phyloP scores from a whole-genome alignment of 257 asterid species.

The Plantago major region DNA sequence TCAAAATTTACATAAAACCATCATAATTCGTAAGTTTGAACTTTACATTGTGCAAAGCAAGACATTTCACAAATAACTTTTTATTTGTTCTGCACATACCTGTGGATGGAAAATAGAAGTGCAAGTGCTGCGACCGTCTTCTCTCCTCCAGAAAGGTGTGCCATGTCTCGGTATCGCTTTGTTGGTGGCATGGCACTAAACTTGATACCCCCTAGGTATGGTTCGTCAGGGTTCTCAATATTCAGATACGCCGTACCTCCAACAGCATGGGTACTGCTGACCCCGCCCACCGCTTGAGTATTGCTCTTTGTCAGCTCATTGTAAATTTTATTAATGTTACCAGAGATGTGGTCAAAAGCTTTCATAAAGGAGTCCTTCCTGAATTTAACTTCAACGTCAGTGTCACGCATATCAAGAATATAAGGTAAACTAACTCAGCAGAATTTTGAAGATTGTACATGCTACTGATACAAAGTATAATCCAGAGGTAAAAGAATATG shows the following conservation, averaged over 20 bases:
- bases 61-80: neutral
- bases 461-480: neutral
- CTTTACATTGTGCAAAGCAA: too few species aligned
- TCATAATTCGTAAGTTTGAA: too few species aligned
- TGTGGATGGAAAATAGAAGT: conserved; percentile 86
- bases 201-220: conserved; percentile 87
- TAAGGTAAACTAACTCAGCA: neutral
- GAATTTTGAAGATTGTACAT: conserved; percentile 7
- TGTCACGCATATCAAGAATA: conserved; percentile 11
- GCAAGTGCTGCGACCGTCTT: conserved; percentile 99
- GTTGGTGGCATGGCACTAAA: conserved; percentile 99
- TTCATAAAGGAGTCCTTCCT: conserved; percentile 85
- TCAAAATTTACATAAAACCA: too few species aligned
- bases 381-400: conserved; percentile 30
- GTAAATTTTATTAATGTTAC: conserved; percentile 83
- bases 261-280: conserved; percentile 75
- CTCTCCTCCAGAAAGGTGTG: conserved; percentile 97
- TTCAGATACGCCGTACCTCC: conserved; percentile 93
- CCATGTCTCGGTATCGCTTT: conserved; percentile 89
- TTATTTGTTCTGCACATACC: conserved; percentile 39
- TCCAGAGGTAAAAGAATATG: neutral
- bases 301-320: conserved; percentile 86
- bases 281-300: conserved; percentile 49
- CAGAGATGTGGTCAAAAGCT: conserved; percentile 83
- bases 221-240: conserved; percentile 93